Evolutionary conservation across 805 yeast genomes (phyloP).

Genomic region (Kluyveromyces dobzhanskii): DNA sequence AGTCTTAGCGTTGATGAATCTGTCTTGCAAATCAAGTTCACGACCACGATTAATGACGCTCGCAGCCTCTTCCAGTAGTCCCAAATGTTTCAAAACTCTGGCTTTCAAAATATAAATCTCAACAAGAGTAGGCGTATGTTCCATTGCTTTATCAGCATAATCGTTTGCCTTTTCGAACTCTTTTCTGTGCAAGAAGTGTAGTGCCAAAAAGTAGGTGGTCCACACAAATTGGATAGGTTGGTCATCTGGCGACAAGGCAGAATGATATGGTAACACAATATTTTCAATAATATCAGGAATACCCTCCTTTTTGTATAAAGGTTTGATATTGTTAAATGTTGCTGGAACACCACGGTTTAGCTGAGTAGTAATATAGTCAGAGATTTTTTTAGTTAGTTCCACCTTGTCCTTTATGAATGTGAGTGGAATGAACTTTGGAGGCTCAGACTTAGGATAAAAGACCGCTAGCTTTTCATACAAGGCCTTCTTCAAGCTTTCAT

Average conservation of each 20-base stretch:
- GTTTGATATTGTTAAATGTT: conserved; percentile 76
- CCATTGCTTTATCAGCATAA: conserved; percentile 53
- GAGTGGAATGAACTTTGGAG: conserved; percentile 71
- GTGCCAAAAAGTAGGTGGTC: conserved; percentile 70
- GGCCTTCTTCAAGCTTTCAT: conserved; percentile 42
- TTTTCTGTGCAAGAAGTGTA: conserved; percentile 56
- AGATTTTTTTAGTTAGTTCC: conserved; percentile 36
- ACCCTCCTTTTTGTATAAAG: conserved; percentile 51
- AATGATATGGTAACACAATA: conserved; percentile 44
- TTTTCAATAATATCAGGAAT: conserved; percentile 38
- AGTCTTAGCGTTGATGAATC: conserved; percentile 84
- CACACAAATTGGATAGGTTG: conserved; percentile 41
- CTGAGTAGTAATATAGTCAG: conserved; percentile 49
- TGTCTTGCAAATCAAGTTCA: conserved; percentile 72
- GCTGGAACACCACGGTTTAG: conserved; percentile 83
- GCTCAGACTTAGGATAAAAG: conserved; percentile 79
- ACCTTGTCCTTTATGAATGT: conserved; percentile 52
- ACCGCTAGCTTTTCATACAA: conserved; percentile 57
- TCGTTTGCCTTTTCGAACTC: conserved; percentile 47
- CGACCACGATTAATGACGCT: conserved; percentile 63
- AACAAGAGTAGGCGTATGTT: conserved; percentile 74
- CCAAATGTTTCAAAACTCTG: conserved; percentile 64
- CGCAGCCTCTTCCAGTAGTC: conserved; percentile 56
- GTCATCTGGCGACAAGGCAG: conserved; percentile 20
- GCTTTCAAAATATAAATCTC: conserved; percentile 79